These are phyloP conservation scores for Syncephalastrum contaminatum DNA, from an alignment of 371 early-diverging fungal genomes.

Conservation along the genomic window DNA sequence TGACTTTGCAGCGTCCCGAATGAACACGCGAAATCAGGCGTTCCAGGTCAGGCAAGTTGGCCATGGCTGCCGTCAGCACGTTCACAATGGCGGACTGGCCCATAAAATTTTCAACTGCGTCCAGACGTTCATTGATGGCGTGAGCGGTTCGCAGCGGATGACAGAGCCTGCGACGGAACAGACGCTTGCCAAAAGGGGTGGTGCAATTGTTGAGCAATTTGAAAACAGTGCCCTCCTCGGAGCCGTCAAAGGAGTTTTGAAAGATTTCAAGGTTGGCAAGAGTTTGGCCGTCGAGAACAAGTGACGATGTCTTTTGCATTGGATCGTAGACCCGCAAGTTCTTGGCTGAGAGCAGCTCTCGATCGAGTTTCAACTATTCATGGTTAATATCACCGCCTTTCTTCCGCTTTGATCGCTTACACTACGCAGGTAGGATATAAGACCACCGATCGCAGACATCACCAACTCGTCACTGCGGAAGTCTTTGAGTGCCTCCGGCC, in stretches of 20 bases:
- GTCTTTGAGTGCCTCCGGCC: constrained; percentile 45
- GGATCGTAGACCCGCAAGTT: constrained; percentile 84
- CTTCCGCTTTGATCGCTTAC: constrained; percentile 27
- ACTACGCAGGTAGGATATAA: constrained; percentile 75
- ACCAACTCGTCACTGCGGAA: constrained; percentile 39
- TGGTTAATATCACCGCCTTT: not conserved
- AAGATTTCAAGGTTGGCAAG: constrained; percentile 94
- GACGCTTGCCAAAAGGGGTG: constrained; percentile 90
- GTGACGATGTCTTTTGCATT: constrained; percentile 57
- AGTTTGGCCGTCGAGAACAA: constrained; percentile 95
- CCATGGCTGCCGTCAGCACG: constrained; percentile 25
- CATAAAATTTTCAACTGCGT: constrained; percentile 84
- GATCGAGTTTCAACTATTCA: constrained; percentile 76
- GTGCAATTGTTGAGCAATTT: constrained; percentile 82
- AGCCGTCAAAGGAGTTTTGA: constrained; percentile 78
- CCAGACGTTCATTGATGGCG: constrained; percentile 86
- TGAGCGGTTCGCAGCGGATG: constrained; percentile 80
- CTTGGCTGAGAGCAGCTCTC: constrained; percentile 77
- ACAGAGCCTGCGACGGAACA: constrained; percentile 89
- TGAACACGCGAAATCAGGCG: constrained; percentile 90
- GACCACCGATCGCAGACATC: constrained; percentile 76
- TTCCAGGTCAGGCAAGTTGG: constrained; percentile 88
- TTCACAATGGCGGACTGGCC: constrained; percentile 53
- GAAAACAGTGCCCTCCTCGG: constrained; percentile 83
- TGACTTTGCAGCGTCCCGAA: constrained; percentile 75